Percentiles rank a stretch among this genome's conserved stretches.
Evolutionary conservation across 148 eudicot genomes (phyloP).

Genomic region (Dianthus caryophyllus): DNA sequence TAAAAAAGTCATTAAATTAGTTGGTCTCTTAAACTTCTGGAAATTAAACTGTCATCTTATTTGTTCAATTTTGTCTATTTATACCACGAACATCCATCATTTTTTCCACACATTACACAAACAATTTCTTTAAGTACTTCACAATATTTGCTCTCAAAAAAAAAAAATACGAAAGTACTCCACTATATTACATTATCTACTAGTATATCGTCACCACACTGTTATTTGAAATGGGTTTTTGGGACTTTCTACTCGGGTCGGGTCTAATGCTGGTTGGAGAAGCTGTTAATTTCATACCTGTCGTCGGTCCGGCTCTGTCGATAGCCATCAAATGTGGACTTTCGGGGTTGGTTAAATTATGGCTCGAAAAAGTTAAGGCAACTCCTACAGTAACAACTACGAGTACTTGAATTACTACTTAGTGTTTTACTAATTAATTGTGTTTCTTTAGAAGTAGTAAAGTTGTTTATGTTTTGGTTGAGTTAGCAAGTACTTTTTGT

Average conservation of each 20-base stretch:
- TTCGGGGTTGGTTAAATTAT: not conserved
- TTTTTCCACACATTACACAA: too few relatives aligned
- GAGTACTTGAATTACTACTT: not conserved
- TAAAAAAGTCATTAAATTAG: too few relatives aligned
- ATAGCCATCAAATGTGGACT: not conserved
- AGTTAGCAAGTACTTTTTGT: too few relatives aligned
- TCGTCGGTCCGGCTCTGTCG: slow-evolving; percentile 6
- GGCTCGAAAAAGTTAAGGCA: not conserved
- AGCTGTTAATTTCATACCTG: not conserved
- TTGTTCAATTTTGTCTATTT: not conserved
- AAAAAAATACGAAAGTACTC: too few relatives aligned
- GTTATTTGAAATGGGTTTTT: slow-evolving; percentile 4
- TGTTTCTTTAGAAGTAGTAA: too few relatives aligned
- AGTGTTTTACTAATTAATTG: too few relatives aligned
- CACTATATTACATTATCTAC: too few relatives aligned
- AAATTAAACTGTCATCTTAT: not conserved
- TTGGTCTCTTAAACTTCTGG: not conserved
- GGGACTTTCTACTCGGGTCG: not conserved
- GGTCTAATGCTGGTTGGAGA: not conserved
- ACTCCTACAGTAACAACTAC: not conserved
- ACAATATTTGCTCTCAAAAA: too few relatives aligned
- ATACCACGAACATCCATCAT: not conserved
- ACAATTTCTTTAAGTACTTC: too few relatives aligned
- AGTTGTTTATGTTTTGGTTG: too few relatives aligned
- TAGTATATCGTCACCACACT: too few relatives aligned